Conservation (phyloP, 768 basidiomycete species). For the Strobilomyces dryophilus region DNA sequence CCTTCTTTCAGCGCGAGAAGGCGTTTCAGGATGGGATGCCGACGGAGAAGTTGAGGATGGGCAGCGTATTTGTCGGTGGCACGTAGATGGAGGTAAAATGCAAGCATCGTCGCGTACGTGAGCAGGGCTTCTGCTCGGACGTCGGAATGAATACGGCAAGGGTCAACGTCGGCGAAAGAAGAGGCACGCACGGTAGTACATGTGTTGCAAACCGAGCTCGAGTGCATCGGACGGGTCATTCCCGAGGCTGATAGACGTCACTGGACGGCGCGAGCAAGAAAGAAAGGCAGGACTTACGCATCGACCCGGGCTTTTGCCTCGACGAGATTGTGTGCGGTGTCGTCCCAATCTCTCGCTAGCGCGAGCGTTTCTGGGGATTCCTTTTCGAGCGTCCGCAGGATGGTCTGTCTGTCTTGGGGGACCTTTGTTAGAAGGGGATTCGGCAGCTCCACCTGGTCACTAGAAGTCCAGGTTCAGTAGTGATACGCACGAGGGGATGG, state of each 20-base stretch:
- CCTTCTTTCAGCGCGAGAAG: constrained; percentile 82
- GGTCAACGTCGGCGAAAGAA: background rate
- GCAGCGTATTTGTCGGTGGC: constrained; percentile 60
- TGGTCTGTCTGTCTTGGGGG: constrained; percentile 54
- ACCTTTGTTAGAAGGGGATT: constrained; percentile 18
- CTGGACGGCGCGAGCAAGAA: background rate
- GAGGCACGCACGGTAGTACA: constrained; percentile 80
- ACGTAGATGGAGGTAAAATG: constrained; percentile 90
- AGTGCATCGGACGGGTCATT: constrained; percentile 47
- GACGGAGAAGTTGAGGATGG: constrained; percentile 57
- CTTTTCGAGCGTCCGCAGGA: constrained; percentile 68
- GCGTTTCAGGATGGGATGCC: constrained; percentile 70
- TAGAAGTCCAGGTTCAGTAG: constrained; percentile 11
- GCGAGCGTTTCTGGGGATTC: constrained; percentile 76
- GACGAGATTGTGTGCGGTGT: constrained; percentile 52
- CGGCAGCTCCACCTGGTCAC: constrained; percentile 11
- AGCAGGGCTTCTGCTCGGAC: constrained; percentile 69
- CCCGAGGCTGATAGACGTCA: constrained; percentile 40
- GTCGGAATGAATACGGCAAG: background rate
- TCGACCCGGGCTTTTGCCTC: constrained; percentile 51
- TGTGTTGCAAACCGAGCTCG: constrained; percentile 66
- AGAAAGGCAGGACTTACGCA: constrained; percentile 39
- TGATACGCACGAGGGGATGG: background rate
- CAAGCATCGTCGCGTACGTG: constrained; percentile 85
- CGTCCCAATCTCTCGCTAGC: constrained; percentile 80